A percentile compares a stretch with the other conserved stretches of the same genome.
Evolutionary conservation across 2,329 filamentous ascomycete species (phyloP).

Genomic region (Fusarium protoensiforme): DNA sequence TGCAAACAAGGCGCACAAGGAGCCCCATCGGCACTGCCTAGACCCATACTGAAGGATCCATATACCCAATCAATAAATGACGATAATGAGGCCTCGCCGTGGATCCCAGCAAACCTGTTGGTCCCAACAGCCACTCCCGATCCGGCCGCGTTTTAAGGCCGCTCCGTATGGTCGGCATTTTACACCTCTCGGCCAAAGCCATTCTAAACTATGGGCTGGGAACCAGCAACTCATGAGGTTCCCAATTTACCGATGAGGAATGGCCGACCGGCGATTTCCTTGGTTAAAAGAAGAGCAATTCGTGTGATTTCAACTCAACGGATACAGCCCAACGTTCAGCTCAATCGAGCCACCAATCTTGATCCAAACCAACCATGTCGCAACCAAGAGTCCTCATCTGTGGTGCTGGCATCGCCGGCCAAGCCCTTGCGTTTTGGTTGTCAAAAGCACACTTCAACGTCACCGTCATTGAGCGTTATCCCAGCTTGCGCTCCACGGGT

Average conservation of each 20-base stretch:
- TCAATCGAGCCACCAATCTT: neutral
- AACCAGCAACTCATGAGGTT: too few relatives aligned
- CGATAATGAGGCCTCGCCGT: neutral
- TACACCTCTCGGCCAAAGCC: too few relatives aligned
- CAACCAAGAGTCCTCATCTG: neutral
- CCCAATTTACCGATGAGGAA: too few relatives aligned
- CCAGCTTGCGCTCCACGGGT: neutral
- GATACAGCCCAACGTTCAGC: too few relatives aligned
- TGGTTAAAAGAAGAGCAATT: too few relatives aligned
- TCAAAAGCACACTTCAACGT: neutral
- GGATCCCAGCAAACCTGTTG: neutral
- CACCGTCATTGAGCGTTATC: neutral
- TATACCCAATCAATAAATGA: neutral
- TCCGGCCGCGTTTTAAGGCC: neutral
- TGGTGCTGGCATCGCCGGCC: neutral
- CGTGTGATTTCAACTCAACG: too few relatives aligned
- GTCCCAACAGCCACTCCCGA: neutral
- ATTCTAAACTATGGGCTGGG: too few relatives aligned
- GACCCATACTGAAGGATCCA: neutral
- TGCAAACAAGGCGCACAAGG: neutral
- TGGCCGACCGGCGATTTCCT: too few relatives aligned
- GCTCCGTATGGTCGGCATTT: neutral
- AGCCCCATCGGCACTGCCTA: neutral
- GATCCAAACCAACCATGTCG: neutral
- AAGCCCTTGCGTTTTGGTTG: neutral